Percentiles rank a stretch among this genome's conserved stretches.
phyloP scores from a whole-genome alignment of 441 rosid genomes.

The Aleurites moluccanus region DNA sequence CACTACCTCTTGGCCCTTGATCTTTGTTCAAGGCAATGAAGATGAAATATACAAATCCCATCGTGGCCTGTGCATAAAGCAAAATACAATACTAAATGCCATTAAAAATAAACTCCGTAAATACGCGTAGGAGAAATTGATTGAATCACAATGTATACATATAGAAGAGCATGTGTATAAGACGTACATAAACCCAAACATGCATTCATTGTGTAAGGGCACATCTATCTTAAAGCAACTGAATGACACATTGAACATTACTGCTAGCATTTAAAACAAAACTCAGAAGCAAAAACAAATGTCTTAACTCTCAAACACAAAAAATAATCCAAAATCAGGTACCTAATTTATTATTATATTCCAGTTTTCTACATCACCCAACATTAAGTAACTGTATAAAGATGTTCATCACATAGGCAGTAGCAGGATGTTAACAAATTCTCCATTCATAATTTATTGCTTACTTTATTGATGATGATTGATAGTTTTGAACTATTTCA shows the following conservation, averaged over 20 bases:
- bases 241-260: background rate
- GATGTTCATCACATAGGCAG: background rate
- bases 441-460: background rate
- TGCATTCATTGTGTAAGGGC: background rate
- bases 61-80: conserved; percentile 62
- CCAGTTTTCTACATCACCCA: background rate
- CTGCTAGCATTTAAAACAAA: background rate
- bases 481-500: conserved; percentile 3
- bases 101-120: background rate
- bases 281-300: background rate
- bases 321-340: background rate
- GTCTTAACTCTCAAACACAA: background rate
- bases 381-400: background rate
- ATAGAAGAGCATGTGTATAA: background rate
- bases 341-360: background rate
- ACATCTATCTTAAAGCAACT: background rate
- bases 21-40: conserved; percentile 89
- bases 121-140: background rate
- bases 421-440: background rate
- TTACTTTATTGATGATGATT: background rate
- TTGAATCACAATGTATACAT: background rate
- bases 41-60: conserved; percentile 83
- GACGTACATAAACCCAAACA: no score
- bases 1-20: conserved; percentile 44
- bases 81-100: conserved; percentile 9